Evolutionary conservation across 352 stramenopile species (phyloP).

Genomic region (Phytophthora meadii): DNA sequence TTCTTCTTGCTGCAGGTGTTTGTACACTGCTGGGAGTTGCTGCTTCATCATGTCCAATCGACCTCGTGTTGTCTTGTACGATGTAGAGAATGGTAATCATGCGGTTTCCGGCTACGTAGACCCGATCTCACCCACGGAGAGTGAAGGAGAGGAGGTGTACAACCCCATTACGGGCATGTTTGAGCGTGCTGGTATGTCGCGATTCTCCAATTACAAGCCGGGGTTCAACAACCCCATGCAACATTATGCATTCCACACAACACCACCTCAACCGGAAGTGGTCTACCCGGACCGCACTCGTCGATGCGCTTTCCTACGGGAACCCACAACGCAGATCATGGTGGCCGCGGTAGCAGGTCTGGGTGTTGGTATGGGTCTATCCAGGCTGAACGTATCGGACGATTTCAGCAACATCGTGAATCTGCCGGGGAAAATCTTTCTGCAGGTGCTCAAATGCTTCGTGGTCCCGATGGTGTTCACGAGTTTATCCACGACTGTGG

Average conservation of each 20-base stretch:
- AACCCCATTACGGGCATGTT: slow-evolving; percentile 36
- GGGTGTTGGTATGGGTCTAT: slow-evolving; percentile 40
- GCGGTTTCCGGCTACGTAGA: slow-evolving; percentile 27
- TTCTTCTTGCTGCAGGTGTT: not conserved
- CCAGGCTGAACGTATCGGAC: slow-evolving; percentile 38
- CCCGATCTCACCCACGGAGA: slow-evolving; percentile 32
- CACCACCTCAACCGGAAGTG: slow-evolving; percentile 20
- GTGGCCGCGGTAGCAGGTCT: slow-evolving; percentile 46
- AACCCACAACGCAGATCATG: slow-evolving; percentile 54
- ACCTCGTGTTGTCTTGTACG: slow-evolving; percentile 34
- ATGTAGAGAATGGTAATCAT: slow-evolving; percentile 11
- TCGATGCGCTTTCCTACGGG: slow-evolving; percentile 33
- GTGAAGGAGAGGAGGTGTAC: slow-evolving; percentile 30
- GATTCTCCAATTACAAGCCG: slow-evolving; percentile 34
- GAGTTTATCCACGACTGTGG: slow-evolving; percentile 62
- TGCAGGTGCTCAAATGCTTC: slow-evolving; percentile 59
- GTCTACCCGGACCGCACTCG: slow-evolving; percentile 28
- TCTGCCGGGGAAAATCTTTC: slow-evolving; percentile 52
- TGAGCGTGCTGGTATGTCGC: slow-evolving; percentile 20
- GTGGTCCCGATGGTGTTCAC: slow-evolving; percentile 77
- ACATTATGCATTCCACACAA: slow-evolving; percentile 15
- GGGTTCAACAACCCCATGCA: slow-evolving; percentile 16
- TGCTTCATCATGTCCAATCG: slow-evolving; percentile 12
- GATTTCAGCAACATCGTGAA: slow-evolving; percentile 47
- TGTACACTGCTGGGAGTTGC: not conserved